These are phyloP conservation scores for Cystobasidiaceae sp. DNA, from an alignment of 1,284 basidiomycete species.

Conservation along the genomic window DNA sequence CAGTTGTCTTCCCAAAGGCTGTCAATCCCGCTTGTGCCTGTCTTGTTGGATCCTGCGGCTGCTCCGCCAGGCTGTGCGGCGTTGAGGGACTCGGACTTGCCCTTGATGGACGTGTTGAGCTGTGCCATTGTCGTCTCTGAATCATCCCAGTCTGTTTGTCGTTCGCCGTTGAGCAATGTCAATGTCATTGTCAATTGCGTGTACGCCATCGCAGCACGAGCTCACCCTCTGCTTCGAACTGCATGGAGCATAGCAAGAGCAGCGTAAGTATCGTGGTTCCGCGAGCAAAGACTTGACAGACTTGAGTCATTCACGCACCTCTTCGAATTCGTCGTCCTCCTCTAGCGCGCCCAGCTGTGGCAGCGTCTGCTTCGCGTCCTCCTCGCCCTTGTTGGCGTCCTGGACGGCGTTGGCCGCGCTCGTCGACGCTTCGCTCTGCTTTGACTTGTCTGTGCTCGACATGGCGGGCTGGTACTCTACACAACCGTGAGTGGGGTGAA, in stretches of 20 bases:
- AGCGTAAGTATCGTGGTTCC: background rate
- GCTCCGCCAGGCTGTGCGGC: constrained; percentile 53
- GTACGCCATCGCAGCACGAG: too few species aligned
- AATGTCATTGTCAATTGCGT: too few species aligned
- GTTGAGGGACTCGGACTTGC: constrained; percentile 10
- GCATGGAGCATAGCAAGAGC: too few species aligned
- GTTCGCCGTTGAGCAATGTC: too few species aligned
- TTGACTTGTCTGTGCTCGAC: constrained; percentile 11
- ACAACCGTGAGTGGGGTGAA: too few species aligned
- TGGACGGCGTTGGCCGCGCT: constrained; percentile 3
- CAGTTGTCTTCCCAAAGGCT: constrained; percentile 96
- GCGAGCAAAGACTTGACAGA: too few species aligned
- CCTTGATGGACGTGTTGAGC: constrained; percentile 46
- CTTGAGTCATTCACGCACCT: constrained; percentile 25
- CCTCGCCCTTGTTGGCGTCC: constrained; percentile 17
- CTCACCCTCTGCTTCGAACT: constrained; percentile 40
- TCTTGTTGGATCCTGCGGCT: too few species aligned
- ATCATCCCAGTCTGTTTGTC: constrained; percentile 79
- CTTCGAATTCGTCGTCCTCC: constrained; percentile 45
- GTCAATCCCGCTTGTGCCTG: background rate
- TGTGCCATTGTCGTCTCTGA: constrained; percentile 72
- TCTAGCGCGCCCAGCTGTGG: constrained; percentile 33
- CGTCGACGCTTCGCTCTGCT: constrained; percentile 14
- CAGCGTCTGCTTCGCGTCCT: constrained; percentile 26
- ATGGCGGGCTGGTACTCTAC: too few species aligned